Evolutionary conservation across 1,284 basidiomycete genomes (phyloP).

Genomic region (Mycosarcoma maydis): DNA sequence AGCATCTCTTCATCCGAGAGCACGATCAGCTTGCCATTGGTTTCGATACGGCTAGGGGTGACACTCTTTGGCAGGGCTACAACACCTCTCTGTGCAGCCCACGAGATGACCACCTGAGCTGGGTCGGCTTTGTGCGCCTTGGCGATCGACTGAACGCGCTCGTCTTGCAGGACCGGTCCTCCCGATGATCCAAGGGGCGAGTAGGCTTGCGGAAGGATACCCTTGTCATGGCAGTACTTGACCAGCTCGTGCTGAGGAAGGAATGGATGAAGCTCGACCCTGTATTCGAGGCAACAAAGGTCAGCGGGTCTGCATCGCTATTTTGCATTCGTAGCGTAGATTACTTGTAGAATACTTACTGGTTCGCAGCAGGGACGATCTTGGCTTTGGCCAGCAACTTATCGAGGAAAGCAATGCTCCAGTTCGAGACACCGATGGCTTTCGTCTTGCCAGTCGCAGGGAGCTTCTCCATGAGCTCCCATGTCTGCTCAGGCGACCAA

Average conservation of each 20-base stretch:
- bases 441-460: constrained; percentile 76
- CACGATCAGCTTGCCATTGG: constrained; percentile 45
- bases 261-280: constrained; percentile 53
- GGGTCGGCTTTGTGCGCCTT: constrained; percentile 42
- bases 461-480: constrained; percentile 82
- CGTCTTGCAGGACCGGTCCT: constrained; percentile 43
- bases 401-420: constrained; percentile 53
- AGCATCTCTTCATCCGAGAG: constrained; percentile 52
- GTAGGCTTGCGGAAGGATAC: constrained; percentile 50
- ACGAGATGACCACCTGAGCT: constrained; percentile 54
- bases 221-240: constrained; percentile 71
- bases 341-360: constrained; percentile 64
- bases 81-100: constrained; percentile 52
- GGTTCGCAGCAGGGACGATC: constrained; percentile 77
- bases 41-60: constrained; percentile 54
- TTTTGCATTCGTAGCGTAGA: no score
- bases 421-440: constrained; percentile 76
- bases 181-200: constrained; percentile 54
- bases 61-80: constrained; percentile 53
- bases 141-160: constrained; percentile 47
- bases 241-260: constrained; percentile 81
- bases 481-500: constrained; percentile 78
- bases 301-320: not conserved
- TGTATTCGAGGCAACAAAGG: not conserved
- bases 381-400: constrained; percentile 72